Evolutionary conservation across 2,329 filamentous ascomycete species (phyloP), one percentile per base, ranked within the genome.

Genomic region (Ophiobolus disseminans): DNA sequence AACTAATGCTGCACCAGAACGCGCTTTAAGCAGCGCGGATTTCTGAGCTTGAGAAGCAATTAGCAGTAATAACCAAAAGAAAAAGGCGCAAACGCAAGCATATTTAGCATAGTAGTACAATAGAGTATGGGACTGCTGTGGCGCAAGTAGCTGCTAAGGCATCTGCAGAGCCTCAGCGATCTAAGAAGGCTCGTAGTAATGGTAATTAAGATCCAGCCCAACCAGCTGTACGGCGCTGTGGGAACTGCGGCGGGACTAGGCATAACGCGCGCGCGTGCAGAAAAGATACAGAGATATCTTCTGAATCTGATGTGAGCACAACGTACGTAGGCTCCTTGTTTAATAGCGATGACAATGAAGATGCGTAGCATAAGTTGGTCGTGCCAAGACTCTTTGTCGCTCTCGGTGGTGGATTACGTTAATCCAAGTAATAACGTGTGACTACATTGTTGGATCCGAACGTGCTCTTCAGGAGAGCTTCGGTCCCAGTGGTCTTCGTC

Each of bases 1-100:
- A 26, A 26, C 23, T 26, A 26, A 51, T 40, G 44, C 48, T 42
- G 5, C 55, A 26, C 23, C 23, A 26, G 11, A 26, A 26, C 23
- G 23, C 23, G 23, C 23, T 26, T 26, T 11, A 26, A 26, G 23
- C 23, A 26, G 23, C 23, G 7, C 23, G 23, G 23, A 26, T 26
- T 26, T 26, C 23, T 26, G 23, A 26, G 23, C 23, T 26, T 26
- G 23, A 26, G 11, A 11, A 26, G 23, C 23, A 26, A 26, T 26
- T 26, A 26, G 23, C 23, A 26, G 23, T 26, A 26, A 26, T 7
- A 11, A 7, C 7, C 7, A 7, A 26, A 26, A 7, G 23, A 26
- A 26, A 11, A 26, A 26, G 11, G 23, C 6, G 23, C 23, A n/a
- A n/a, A n/a, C n/a, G n/a, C n/a, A n/a, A n/a, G n/a, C n/a, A n/a